Conservation (phyloP, 2,329 filamentous ascomycete species). For the Simplicillium sp. region DNA sequence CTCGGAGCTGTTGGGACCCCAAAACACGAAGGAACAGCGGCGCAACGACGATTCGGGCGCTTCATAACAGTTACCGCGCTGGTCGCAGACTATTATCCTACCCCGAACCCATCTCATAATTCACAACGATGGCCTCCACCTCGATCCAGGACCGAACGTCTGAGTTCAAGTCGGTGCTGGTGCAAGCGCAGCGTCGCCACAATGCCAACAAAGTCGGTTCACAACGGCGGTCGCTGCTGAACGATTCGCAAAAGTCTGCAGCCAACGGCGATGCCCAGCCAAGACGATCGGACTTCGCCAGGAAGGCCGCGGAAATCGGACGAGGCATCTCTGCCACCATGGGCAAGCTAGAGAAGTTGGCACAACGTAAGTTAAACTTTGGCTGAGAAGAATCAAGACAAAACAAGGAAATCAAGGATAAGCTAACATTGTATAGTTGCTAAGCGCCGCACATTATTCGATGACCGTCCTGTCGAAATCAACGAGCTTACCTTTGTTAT, state of each 20-base stretch:
- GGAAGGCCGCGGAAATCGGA: slow-evolving; percentile 84
- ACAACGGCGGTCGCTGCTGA: slow-evolving; percentile 73
- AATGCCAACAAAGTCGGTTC: slow-evolving; percentile 66
- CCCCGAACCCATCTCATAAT: slow-evolving; percentile 5
- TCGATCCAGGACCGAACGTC: slow-evolving; percentile 94
- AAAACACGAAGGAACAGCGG: neutral
- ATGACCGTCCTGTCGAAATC: slow-evolving; percentile 93
- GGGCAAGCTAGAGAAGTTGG: slow-evolving; percentile 88
- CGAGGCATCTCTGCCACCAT: slow-evolving; percentile 86
- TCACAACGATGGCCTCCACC: slow-evolving; percentile 45
- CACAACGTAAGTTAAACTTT: slow-evolving; percentile 53
- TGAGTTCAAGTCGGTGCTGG: slow-evolving; percentile 88
- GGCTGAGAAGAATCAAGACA: neutral
- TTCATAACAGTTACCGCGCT: slow-evolving; percentile 16
- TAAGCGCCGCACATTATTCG: slow-evolving; percentile 93
- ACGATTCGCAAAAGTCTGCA: slow-evolving; percentile 59
- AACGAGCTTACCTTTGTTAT: slow-evolving; percentile 96
- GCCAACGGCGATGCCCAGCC: slow-evolving; percentile 44
- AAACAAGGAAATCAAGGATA: neutral
- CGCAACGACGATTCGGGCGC: neutral
- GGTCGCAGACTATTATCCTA: slow-evolving; percentile 18
- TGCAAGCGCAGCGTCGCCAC: slow-evolving; percentile 73
- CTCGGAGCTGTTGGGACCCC: neutral
- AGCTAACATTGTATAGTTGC: slow-evolving; percentile 50
- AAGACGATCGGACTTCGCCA: slow-evolving; percentile 83